Conservation (phyloP, 164 flowering plant species). For the Piper betle region DNA sequence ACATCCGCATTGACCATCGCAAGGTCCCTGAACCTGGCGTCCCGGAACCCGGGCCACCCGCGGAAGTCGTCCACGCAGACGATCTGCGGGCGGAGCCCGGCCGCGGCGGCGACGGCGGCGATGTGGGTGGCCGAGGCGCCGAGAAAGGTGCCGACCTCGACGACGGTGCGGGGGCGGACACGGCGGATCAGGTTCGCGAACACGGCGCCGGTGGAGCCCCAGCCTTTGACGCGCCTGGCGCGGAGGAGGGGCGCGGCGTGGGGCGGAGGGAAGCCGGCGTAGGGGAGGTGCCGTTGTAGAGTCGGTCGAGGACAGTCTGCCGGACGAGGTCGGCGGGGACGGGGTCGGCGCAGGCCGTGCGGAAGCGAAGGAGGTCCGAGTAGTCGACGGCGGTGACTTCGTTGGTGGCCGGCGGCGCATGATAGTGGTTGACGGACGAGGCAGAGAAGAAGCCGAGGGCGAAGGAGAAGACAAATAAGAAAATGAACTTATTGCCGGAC, state of each 20-base stretch:
- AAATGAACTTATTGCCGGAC: not conserved
- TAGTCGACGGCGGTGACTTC: not conserved
- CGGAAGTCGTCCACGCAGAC: conserved; percentile 74
- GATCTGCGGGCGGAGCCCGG: conserved; percentile 47
- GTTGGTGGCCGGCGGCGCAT: not conserved
- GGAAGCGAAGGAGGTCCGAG: conserved; percentile 29
- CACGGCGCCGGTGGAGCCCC: conserved; percentile 69
- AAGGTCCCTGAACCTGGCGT: conserved; percentile 26
- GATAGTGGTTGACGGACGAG: not conserved
- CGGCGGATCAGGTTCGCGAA: conserved; percentile 40
- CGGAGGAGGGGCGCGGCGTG: conserved; percentile 24
- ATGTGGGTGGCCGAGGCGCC: conserved; percentile 79
- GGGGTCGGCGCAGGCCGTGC: conserved; percentile 28
- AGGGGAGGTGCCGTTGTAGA: conserved; percentile 49
- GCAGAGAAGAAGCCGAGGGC: conserved; percentile 30
- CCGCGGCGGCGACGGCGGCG: conserved; percentile 31
- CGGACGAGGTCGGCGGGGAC: conserved; percentile 27
- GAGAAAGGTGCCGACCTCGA: conserved; percentile 60
- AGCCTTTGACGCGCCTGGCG: conserved; percentile 32
- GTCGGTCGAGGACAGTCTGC: conserved; percentile 25
- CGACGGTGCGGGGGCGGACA: conserved; percentile 41
- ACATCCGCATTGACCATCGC: conserved; percentile 52
- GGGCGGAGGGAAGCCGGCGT: conserved; percentile 42
- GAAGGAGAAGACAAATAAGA: conserved; percentile 10
- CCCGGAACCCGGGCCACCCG: conserved; percentile 64